Conservation (phyloP, 257 asterid genomes). For the Handroanthus guayacan region DNA sequence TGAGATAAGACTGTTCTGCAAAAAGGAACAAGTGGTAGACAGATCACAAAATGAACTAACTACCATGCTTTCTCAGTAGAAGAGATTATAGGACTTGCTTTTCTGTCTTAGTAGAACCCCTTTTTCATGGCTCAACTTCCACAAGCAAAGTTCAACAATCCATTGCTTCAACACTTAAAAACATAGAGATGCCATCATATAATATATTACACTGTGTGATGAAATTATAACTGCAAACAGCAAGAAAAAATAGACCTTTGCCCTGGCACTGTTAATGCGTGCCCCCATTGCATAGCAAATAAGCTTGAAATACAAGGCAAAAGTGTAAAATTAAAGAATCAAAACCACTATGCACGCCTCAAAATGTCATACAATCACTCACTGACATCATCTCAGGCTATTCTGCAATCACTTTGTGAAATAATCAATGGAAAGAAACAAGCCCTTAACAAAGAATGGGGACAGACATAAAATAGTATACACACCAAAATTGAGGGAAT, state of each 20-base stretch:
- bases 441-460: conserved; percentile 38
- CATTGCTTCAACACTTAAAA: background rate
- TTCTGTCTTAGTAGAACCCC: background rate
- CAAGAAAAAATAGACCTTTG: too few relatives aligned
- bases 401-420: conserved; percentile 21
- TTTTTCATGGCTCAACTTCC: background rate
- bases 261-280: too few relatives aligned
- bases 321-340: background rate
- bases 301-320: background rate
- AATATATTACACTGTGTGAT: too few relatives aligned
- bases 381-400: conserved; percentile 13
- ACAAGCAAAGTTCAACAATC: background rate
- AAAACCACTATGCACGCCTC: conserved; percentile 34
- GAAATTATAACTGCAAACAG: too few relatives aligned
- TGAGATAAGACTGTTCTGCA: too few relatives aligned
- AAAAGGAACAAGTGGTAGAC: too few relatives aligned
- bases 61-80: too few relatives aligned
- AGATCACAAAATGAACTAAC: too few relatives aligned
- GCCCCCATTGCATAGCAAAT: background rate
- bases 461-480: conserved; percentile 22
- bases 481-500: conserved; percentile 51
- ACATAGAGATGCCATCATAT: too few relatives aligned
- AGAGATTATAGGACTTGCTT: background rate
- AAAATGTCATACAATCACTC: conserved; percentile 4
- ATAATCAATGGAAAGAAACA: conserved; percentile 34